These are phyloP conservation scores for Phytophthora syringae DNA, from an alignment of 352 stramenopile species.

Conservation along the genomic window DNA sequence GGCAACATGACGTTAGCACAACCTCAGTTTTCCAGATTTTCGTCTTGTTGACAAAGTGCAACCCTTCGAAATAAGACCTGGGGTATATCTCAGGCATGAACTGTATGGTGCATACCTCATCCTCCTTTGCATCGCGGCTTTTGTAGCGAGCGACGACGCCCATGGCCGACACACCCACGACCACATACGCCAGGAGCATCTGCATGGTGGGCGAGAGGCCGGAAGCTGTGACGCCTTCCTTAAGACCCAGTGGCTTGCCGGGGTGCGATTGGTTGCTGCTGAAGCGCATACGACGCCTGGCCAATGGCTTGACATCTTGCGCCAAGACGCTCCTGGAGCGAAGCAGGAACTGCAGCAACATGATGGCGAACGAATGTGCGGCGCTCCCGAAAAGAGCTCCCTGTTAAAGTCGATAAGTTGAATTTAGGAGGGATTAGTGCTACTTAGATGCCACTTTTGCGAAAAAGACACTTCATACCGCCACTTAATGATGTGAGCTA, in stretches of 20 bases:
- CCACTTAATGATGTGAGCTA: slow-evolving; percentile 7
- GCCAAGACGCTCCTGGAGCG: not conserved
- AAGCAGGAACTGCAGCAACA: slow-evolving; percentile 28
- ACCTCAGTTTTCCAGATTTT: slow-evolving; percentile 20
- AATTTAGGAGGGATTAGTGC: too few relatives aligned
- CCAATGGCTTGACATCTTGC: not conserved
- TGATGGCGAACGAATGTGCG: slow-evolving; percentile 17
- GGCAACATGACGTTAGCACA: slow-evolving; percentile 9
- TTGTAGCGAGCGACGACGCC: slow-evolving; percentile 68
- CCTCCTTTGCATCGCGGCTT: slow-evolving; percentile 50
- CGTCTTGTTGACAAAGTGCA: slow-evolving; percentile 7
- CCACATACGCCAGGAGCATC: slow-evolving; percentile 65
- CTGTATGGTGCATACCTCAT: slow-evolving; percentile 50
- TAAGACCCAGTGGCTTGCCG: slow-evolving; percentile 48
- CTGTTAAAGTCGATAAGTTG: slow-evolving; percentile 4
- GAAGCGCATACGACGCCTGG: slow-evolving; percentile 3
- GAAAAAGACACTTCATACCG: slow-evolving; percentile 4
- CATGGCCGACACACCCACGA: slow-evolving; percentile 59
- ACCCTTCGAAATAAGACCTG: slow-evolving; percentile 3
- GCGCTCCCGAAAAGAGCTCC: slow-evolving; percentile 5
- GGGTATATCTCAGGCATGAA: not conserved
- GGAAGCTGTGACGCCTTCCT: slow-evolving; percentile 39
- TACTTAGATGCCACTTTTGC: slow-evolving; percentile 3
- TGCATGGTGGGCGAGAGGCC: slow-evolving; percentile 58
- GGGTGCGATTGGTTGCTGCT: slow-evolving; percentile 24